Percentiles rank a stretch among this genome's conserved stretches.
phyloP scores from a whole-genome alignment of 495 filamentous ascomycete genomes.

The Neurospora africana region DNA sequence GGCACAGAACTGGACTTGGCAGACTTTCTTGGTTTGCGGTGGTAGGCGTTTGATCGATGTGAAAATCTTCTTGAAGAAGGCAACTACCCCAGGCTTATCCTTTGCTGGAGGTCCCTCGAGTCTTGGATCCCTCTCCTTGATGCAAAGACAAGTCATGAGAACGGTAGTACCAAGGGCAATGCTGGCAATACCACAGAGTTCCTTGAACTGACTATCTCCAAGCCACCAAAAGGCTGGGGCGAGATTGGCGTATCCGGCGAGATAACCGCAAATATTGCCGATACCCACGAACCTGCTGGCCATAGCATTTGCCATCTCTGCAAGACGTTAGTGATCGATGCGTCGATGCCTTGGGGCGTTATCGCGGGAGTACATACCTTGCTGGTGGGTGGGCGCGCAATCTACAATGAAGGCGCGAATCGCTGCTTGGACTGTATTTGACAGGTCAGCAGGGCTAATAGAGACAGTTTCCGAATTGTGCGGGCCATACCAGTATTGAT shows the following conservation, averaged over 20 bases:
- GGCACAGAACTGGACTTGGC: conserved; percentile 76
- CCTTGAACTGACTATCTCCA: conserved; percentile 79
- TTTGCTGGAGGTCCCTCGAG: conserved; percentile 51
- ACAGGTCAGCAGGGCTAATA: not conserved
- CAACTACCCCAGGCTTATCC: conserved; percentile 51
- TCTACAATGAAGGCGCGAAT: conserved; percentile 88
- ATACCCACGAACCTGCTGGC: conserved; percentile 69
- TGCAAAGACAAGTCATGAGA: conserved; percentile 48
- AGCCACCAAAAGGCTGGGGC: conserved; percentile 62
- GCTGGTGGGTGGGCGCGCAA: conserved; percentile 78
- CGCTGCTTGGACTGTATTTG: conserved; percentile 57
- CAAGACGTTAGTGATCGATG: conserved; percentile 3
- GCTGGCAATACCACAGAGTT: conserved; percentile 72
- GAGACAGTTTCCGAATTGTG: not conserved
- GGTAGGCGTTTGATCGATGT: conserved; percentile 65
- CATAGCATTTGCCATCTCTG: conserved; percentile 76
- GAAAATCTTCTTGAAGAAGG: conserved; percentile 71
- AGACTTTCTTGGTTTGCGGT: conserved; percentile 69
- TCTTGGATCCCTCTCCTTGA: conserved; percentile 70
- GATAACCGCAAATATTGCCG: conserved; percentile 78
- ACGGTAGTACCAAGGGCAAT: conserved; percentile 58
- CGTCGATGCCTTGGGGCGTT: not conserved
- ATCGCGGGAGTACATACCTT: conserved; percentile 35
- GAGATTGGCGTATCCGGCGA: conserved; percentile 71
- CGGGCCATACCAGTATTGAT: conserved; percentile 70